phyloP scores from a whole-genome alignment of 352 stramenopile species.

The Sclerospora graminicola region DNA sequence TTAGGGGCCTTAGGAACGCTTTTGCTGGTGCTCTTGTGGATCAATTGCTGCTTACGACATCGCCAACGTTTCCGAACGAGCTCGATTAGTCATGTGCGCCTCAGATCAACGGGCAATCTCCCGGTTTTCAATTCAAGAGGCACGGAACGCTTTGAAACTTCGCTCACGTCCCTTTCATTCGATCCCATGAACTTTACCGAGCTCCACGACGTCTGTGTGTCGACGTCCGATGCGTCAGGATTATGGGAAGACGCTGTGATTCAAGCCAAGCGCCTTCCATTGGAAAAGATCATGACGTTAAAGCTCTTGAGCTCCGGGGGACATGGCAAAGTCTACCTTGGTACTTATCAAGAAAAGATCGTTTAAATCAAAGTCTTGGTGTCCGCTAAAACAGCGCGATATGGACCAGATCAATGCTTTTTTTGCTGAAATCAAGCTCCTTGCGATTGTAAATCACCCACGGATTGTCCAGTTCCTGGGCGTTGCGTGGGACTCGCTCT shows the following conservation, averaged over 20 bases:
- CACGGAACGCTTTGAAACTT: no score
- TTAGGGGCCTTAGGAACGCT: no score
- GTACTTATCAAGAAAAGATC: conserved; percentile 12
- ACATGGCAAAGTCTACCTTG: conserved; percentile 16
- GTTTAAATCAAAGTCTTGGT: conserved; percentile 21
- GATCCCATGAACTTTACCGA: no score
- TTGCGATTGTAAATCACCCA: conserved; percentile 16
- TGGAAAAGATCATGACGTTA: conserved; percentile 10
- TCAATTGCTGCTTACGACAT: no score
- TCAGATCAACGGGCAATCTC: no score
- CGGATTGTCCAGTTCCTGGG: conserved; percentile 36
- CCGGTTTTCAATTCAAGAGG: no score
- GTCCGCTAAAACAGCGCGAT: conserved; percentile 12
- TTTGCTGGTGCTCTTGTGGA: no score
- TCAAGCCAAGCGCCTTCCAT: conserved; percentile 9
- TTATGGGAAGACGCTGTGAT: conserved; percentile 36
- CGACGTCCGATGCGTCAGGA: no score
- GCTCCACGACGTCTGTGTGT: no score
- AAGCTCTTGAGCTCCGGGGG: conserved; percentile 13
- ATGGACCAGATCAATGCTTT: conserved; percentile 18
- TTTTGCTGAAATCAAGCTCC: conserved; percentile 17
- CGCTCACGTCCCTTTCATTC: no score
- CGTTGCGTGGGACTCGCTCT: conserved; percentile 34
- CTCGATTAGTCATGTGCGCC: no score
- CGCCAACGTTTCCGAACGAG: no score